Conservation (phyloP, 345 rosid genomes). For the Brassica juncea region DNA sequence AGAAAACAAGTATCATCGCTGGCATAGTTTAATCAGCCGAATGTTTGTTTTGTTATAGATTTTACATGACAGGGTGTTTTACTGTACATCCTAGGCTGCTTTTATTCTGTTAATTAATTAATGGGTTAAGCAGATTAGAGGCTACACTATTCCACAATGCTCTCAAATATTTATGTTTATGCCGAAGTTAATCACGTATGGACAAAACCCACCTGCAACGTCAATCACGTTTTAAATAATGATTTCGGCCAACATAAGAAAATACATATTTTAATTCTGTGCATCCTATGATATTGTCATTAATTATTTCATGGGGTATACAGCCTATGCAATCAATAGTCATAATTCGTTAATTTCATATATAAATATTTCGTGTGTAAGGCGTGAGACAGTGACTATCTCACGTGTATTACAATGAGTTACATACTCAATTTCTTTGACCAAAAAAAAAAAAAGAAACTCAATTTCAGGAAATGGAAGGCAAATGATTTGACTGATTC, state of each 20-base stretch:
- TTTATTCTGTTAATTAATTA: neutral
- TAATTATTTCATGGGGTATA: neutral
- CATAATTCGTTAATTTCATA: neutral
- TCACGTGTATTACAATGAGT: conserved; percentile 25
- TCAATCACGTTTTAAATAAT: neutral
- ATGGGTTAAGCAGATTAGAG: neutral
- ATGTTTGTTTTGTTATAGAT: neutral
- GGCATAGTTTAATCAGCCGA: conserved; percentile 1
- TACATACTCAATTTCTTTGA: neutral
- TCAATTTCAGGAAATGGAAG: conserved; percentile 16
- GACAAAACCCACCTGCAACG: neutral
- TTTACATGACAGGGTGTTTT: neutral
- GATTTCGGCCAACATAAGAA: neutral
- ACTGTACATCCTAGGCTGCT: neutral
- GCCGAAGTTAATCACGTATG: neutral
- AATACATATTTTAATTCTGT: neutral
- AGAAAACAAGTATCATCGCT: neutral
- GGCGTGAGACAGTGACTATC: conserved; percentile 7
- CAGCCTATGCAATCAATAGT: conserved; percentile 1
- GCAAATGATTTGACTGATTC: conserved; percentile 15
- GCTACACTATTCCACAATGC: neutral
- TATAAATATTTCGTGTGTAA: neutral
- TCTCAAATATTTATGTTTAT: neutral
- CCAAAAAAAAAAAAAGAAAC: neutral
- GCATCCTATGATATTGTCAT: neutral